These are phyloP conservation scores for Ochetophila trinervis DNA, from an alignment of 306 rosid genomes.

Conservation along the genomic window DNA sequence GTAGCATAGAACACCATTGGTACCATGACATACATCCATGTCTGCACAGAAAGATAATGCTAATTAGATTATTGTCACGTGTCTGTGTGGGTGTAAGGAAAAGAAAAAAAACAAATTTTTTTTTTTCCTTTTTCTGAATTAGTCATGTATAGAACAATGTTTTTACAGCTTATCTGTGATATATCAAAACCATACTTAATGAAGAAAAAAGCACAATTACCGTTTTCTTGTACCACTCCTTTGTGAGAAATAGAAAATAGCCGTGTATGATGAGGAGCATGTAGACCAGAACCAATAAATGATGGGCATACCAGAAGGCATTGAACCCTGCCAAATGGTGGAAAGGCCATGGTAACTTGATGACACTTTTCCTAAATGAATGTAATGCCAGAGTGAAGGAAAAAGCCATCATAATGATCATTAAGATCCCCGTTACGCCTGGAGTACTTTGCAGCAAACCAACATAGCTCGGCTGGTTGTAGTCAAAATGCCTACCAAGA, in stretches of 20 bases:
- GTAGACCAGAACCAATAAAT: slow-evolving; percentile 67
- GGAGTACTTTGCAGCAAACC: slow-evolving; percentile 35
- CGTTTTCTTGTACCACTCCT: slow-evolving; percentile 61
- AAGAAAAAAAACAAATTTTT: too few relatives aligned
- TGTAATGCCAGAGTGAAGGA: slow-evolving; percentile 74
- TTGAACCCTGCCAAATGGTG: slow-evolving; percentile 75
- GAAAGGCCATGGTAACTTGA: slow-evolving; percentile 52
- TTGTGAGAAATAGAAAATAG: slow-evolving; percentile 51
- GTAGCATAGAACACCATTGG: slow-evolving; percentile 58
- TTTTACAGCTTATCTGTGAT: background rate
- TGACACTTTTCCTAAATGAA: slow-evolving; percentile 52
- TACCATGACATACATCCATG: slow-evolving; percentile 83
- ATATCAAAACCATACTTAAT: background rate
- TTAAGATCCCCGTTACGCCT: slow-evolving; percentile 65
- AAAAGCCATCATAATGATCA: slow-evolving; percentile 65
- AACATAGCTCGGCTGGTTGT: slow-evolving; percentile 46
- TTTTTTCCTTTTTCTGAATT: too few relatives aligned
- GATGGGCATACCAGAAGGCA: slow-evolving; percentile 94
- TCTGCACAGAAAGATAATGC: slow-evolving; percentile 42
- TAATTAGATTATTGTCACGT: too few relatives aligned
- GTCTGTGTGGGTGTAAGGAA: too few relatives aligned
- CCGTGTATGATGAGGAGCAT: slow-evolving; percentile 67
- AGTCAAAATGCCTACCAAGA: slow-evolving; percentile 50
- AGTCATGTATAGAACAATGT: too few relatives aligned
- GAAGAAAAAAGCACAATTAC: slow-evolving; percentile 35